A percentile compares a stretch with the other conserved stretches of the same genome.
phyloP scores from a whole-genome alignment of 129 eudicot genomes.

The Chrysanthemum seticuspe region DNA sequence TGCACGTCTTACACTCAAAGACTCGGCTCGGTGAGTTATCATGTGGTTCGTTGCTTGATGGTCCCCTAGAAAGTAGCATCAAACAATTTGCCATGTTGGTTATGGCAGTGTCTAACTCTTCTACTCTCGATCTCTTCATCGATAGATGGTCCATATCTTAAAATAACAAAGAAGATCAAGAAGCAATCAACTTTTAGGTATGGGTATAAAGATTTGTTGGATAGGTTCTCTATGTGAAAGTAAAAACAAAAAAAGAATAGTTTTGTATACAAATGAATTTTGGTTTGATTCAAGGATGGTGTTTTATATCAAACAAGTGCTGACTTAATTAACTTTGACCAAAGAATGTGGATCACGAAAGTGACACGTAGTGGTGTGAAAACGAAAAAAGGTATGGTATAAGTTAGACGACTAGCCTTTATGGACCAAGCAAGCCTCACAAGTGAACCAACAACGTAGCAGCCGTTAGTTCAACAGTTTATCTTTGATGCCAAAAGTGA shows the following conservation, averaged over 20 bases:
- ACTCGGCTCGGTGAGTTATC: conserved; percentile 45
- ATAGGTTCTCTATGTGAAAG: conserved; percentile 3
- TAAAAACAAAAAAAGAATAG: background rate
- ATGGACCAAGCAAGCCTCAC: conserved; percentile 43
- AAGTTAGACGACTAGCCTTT: conserved; percentile 34
- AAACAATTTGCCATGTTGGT: conserved; percentile 72
- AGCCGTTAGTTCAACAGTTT: conserved; percentile 19
- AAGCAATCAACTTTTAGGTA: background rate
- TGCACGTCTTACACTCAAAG: conserved; percentile 83
- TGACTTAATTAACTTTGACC: conserved; percentile 46
- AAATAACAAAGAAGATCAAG: background rate
- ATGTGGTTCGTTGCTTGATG: background rate
- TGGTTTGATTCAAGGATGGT: background rate
- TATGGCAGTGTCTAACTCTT: conserved; percentile 33
- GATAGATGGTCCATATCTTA: conserved; percentile 33
- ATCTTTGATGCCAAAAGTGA: conserved; percentile 1
- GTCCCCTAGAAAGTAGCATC: conserved; percentile 53
- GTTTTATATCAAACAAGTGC: conserved; percentile 30
- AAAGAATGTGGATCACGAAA: conserved; percentile 32
- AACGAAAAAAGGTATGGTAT: conserved; percentile 6
- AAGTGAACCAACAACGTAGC: conserved; percentile 3
- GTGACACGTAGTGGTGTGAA: conserved; percentile 34
- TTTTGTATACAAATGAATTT: conserved; percentile 8
- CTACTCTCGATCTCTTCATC: conserved; percentile 56
- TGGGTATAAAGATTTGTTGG: background rate